Evolutionary conservation across 306 rosid species (phyloP), one percentile per base, ranked within the genome.

Genomic region (Castanea crenata): DNA sequence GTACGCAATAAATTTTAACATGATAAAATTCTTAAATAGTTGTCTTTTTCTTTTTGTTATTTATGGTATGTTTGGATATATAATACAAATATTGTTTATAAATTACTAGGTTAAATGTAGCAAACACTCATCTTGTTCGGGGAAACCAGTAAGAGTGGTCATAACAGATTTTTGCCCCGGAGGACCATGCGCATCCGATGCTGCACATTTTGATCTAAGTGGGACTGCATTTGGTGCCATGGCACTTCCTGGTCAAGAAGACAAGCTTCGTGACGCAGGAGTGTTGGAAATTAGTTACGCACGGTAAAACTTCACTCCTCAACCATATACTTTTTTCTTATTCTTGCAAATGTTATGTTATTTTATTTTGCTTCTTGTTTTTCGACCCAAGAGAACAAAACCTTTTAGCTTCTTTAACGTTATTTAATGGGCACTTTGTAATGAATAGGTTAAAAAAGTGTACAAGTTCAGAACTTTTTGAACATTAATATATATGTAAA

Each of bases 141-240:
- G 83, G 2, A 78, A 67, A 32, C 69, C 86, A 1, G 86, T 81
- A 68, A 84, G 84, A 35, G 87, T 87, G 51, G 82, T 84, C 3
- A 81, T 81, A 23, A 87, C 87, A 0, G 87, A 87, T 68, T 78
- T 55, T 25, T 87, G 88, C 82, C 86, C 84, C 0, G 90, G 90
- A 58, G 81, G 81, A 1, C 74, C 70, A 10, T 78, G 86, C 54
- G 77, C 34, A 0, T 55, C 80, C 0, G 86, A 44, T 2, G 5
- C 88, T 10, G 86, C 86, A 57, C 90, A 87, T 46, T 87, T 87
- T 6, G 90, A 87, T 29, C 82, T 87, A 5, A 87, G 90, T 2
- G 90, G 90, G 19, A 84, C 90, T 38, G 84, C 90, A 4, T 81
- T 87, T n/a, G 87, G 90, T 44, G 86, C 88, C 78, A 84, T 87